Evolutionary conservation across 2,329 filamentous ascomycete species (phyloP).

Genomic region (Xylaria sp.): DNA sequence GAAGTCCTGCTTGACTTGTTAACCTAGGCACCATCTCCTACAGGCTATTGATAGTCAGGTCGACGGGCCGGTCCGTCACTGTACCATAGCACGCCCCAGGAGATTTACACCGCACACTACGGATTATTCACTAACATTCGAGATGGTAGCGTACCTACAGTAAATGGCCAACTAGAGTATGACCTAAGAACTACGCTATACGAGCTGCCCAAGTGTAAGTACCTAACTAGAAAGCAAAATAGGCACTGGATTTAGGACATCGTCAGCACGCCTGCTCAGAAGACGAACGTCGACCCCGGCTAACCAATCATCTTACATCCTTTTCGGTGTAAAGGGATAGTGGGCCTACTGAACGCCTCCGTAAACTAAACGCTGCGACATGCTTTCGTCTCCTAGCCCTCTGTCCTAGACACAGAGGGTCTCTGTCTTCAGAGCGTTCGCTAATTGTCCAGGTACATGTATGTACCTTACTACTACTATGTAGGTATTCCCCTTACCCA

Average conservation of each 20-base stretch:
- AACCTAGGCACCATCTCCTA: no score
- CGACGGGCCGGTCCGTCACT: background rate
- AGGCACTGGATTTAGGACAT: background rate
- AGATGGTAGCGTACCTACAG: background rate
- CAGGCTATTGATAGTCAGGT: background rate
- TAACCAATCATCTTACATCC: constrained; percentile 47
- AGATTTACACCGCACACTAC: background rate
- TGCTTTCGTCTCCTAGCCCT: background rate
- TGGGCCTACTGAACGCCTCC: background rate
- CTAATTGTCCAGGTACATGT: no score
- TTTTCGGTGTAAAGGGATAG: constrained; percentile 12
- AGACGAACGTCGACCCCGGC: background rate
- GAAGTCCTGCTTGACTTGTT: background rate
- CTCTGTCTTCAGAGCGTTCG: no score
- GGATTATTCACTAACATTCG: background rate
- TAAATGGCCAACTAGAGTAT: background rate
- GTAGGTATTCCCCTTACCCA: constrained; percentile 10
- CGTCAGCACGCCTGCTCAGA: constrained; percentile 6
- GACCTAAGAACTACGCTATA: background rate
- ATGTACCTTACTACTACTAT: background rate
- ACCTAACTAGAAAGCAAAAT: background rate
- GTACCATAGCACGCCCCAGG: background rate
- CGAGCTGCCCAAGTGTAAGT: background rate
- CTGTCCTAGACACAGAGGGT: no score
- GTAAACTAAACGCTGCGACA: background rate